Evolutionary conservation across 352 stramenopile genomes (phyloP).

Genomic region (Pythium sukuiense): DNA sequence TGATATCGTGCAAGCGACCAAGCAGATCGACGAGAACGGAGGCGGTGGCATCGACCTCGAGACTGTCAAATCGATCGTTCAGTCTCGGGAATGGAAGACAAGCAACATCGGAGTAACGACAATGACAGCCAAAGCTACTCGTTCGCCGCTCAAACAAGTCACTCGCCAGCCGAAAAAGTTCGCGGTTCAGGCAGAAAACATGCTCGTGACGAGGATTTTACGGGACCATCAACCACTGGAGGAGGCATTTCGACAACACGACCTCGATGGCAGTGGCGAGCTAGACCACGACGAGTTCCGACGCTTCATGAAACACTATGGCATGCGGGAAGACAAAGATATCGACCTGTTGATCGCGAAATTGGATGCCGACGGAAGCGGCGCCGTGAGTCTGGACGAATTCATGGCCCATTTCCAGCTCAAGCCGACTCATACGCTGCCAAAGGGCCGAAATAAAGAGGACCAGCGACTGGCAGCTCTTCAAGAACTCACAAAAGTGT

Average conservation of each 20-base stretch:
- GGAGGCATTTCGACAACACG: constrained; percentile 36
- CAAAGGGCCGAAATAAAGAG: constrained; percentile 12
- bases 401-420: constrained; percentile 41
- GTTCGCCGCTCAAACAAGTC: not conserved
- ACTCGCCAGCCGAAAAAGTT: constrained; percentile 2
- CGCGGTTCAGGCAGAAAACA: constrained; percentile 1
- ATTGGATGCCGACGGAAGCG: constrained; percentile 42
- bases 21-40: constrained; percentile 27
- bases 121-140: not conserved
- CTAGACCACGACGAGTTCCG: constrained; percentile 51
- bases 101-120: not conserved
- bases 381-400: constrained; percentile 43
- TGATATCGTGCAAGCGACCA: constrained; percentile 32
- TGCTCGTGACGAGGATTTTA: constrained; percentile 34
- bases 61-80: constrained; percentile 26
- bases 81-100: constrained; percentile 27
- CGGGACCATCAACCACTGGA: constrained; percentile 38
- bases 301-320: constrained; percentile 53
- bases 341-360: constrained; percentile 41
- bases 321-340: constrained; percentile 35
- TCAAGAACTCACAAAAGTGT: constrained; percentile 52
- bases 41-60: constrained; percentile 24
- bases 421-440: constrained; percentile 9
- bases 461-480: constrained; percentile 22
- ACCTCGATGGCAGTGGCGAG: constrained; percentile 44